Evolutionary conservation across 2,329 filamentous ascomycete genomes (phyloP).

Genomic region (Immersiporthe knoxdaviesiana): DNA sequence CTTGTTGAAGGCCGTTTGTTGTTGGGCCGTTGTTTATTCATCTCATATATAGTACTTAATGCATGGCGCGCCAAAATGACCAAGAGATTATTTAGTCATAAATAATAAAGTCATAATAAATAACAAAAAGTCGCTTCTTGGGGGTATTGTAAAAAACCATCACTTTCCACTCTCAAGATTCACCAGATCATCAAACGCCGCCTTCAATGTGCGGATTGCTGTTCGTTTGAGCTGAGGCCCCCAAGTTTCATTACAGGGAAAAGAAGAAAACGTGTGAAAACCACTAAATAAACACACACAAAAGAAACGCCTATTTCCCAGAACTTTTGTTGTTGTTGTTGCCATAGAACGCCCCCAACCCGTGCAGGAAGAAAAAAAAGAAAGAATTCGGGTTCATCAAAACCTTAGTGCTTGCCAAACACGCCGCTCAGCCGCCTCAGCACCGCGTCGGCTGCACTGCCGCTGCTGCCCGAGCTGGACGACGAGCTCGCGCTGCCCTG

Average conservation of each 20-base stretch:
- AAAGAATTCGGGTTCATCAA: neutral
- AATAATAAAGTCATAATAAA: too few relatives aligned
- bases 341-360: neutral
- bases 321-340: constrained; percentile 11
- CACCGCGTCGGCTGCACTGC: constrained; percentile 36
- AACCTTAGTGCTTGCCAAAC: constrained; percentile 9
- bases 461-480: constrained; percentile 32
- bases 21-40: neutral
- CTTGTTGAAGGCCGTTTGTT: neutral
- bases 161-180: constrained; percentile 37
- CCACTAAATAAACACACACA: neutral
- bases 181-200: constrained; percentile 52
- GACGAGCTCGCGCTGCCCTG: constrained; percentile 39
- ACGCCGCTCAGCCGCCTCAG: constrained; percentile 45
- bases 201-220: constrained; percentile 30
- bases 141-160: constrained; percentile 44
- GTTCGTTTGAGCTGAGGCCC: constrained; percentile 40
- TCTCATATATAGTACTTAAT: neutral
- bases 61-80: too few relatives aligned
- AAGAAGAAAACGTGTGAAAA: too few relatives aligned
- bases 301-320: neutral
- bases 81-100: too few relatives aligned
- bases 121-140: constrained; percentile 36
- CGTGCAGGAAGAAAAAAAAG: neutral
- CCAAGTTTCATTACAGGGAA: constrained; percentile 22